Evolutionary conservation across 495 filamentous ascomycete genomes (phyloP).

Genomic region (Trichoderma parareesei): DNA sequence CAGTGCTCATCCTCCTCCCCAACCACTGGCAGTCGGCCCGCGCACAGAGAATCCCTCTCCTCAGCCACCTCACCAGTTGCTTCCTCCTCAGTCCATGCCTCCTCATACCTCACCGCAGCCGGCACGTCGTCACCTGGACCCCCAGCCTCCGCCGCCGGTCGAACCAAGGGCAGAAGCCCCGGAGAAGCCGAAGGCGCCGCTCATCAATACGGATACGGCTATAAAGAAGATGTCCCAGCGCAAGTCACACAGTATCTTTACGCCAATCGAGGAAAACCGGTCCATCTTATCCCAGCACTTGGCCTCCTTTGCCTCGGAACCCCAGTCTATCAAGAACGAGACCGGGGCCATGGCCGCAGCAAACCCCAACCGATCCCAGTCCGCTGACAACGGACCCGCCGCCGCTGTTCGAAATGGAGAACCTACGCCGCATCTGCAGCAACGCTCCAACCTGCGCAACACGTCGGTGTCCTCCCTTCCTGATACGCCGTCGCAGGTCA

Average conservation of each 20-base stretch:
- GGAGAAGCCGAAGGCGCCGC: slow-evolving; percentile 27
- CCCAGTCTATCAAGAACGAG: slow-evolving; percentile 36
- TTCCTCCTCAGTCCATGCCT: slow-evolving; percentile 34
- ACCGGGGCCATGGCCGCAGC: neutral
- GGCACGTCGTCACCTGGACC: slow-evolving; percentile 20
- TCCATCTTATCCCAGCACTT: slow-evolving; percentile 85
- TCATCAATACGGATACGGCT: slow-evolving; percentile 34
- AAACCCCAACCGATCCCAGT: slow-evolving; percentile 45
- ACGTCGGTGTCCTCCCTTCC: slow-evolving; percentile 49
- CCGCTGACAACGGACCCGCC: slow-evolving; percentile 52
- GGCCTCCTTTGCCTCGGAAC: slow-evolving; percentile 44
- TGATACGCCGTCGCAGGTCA: slow-evolving; percentile 59
- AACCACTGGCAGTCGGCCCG: slow-evolving; percentile 15
- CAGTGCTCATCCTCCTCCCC: slow-evolving; percentile 10
- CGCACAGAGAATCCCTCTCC: slow-evolving; percentile 30
- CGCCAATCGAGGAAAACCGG: slow-evolving; percentile 86
- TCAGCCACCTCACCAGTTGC: slow-evolving; percentile 26
- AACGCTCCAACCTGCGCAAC: slow-evolving; percentile 33
- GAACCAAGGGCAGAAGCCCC: slow-evolving; percentile 38
- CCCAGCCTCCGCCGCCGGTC: slow-evolving; percentile 36
- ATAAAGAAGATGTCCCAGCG: slow-evolving; percentile 64
- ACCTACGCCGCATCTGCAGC: slow-evolving; percentile 43
- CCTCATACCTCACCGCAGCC: slow-evolving; percentile 27
- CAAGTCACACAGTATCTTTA: slow-evolving; percentile 91
- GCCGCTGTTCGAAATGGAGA: slow-evolving; percentile 36